Conservation (phyloP, 2,329 filamentous ascomycete genomes). For the Pseudopyricularia javanii region DNA sequence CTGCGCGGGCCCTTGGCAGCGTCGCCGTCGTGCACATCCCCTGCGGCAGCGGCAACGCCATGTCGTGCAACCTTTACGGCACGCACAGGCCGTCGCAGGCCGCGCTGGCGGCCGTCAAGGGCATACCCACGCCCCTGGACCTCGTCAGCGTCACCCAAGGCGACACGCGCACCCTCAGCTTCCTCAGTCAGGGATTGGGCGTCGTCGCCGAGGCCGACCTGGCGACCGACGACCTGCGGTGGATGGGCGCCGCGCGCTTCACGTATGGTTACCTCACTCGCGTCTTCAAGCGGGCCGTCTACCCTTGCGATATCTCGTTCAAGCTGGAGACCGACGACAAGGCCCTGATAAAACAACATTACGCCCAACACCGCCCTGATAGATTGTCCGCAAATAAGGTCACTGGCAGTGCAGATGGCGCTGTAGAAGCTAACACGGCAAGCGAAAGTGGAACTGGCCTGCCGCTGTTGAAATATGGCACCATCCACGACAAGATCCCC, state of each 20-base stretch:
- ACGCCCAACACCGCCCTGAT: constrained; percentile 20
- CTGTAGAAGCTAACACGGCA: constrained; percentile 5
- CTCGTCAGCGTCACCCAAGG: constrained; percentile 81
- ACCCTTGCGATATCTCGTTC: constrained; percentile 80
- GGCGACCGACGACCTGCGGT: constrained; percentile 79
- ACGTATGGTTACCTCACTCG: constrained; percentile 73
- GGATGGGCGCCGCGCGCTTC: constrained; percentile 84
- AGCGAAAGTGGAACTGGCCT: constrained; percentile 35
- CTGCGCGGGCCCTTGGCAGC: constrained; percentile 58
- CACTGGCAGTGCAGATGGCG: background rate
- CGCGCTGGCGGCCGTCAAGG: constrained; percentile 78
- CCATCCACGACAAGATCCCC: constrained; percentile 64
- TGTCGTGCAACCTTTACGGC: constrained; percentile 82
- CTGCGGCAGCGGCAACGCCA: constrained; percentile 87
- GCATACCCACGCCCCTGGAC: constrained; percentile 71
- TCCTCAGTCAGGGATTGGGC: constrained; percentile 81
- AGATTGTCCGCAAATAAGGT: background rate
- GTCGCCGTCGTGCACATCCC: constrained; percentile 80
- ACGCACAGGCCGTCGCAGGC: constrained; percentile 64
- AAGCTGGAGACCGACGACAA: constrained; percentile 75
- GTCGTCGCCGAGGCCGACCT: constrained; percentile 85
- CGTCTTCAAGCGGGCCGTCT: constrained; percentile 62
- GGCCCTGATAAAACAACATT: constrained; percentile 59
- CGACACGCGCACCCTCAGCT: constrained; percentile 61
- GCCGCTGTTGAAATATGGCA: constrained; percentile 67